Conservation (phyloP, 2,329 filamentous ascomycete genomes). For the Microdochium nivale region DNA sequence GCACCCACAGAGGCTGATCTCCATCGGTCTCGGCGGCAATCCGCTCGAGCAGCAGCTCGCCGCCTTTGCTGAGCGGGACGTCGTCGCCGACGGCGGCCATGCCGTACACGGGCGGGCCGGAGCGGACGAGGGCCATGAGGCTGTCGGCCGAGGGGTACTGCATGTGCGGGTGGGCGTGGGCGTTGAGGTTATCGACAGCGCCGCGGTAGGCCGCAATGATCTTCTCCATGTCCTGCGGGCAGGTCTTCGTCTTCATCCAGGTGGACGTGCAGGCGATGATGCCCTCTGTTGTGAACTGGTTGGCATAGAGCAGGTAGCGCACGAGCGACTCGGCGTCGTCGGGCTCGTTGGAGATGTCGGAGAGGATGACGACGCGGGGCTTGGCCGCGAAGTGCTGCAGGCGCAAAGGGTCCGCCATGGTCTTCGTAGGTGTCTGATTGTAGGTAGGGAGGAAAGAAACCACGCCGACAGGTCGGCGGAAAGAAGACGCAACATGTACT, state of each 20-base stretch:
- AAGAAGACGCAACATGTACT: no score
- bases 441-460: neutral
- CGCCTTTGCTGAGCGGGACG: conserved; percentile 26
- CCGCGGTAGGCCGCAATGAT: conserved; percentile 26
- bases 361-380: conserved; percentile 22
- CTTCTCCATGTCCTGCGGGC: conserved; percentile 22
- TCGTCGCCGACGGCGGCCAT: conserved; percentile 7
- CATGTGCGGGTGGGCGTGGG: conserved; percentile 29
- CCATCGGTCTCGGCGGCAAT: conserved; percentile 19
- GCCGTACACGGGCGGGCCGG: conserved; percentile 21
- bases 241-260: conserved; percentile 23
- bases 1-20: conserved; percentile 34
- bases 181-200: conserved; percentile 28
- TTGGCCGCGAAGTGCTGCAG: neutral
- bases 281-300: conserved; percentile 26
- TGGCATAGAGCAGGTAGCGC: conserved; percentile 24
- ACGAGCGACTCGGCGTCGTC: conserved; percentile 26
- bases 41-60: conserved; percentile 18
- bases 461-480: no score
- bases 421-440: neutral
- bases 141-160: conserved; percentile 23
- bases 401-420: neutral
- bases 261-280: conserved; percentile 25
- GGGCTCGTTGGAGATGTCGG: conserved; percentile 27
- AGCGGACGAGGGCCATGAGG: conserved; percentile 17